These are phyloP conservation scores for Moesziomyces aphidis DNA, from an alignment of 1,284 basidiomycete genomes.

Conservation along the genomic window DNA sequence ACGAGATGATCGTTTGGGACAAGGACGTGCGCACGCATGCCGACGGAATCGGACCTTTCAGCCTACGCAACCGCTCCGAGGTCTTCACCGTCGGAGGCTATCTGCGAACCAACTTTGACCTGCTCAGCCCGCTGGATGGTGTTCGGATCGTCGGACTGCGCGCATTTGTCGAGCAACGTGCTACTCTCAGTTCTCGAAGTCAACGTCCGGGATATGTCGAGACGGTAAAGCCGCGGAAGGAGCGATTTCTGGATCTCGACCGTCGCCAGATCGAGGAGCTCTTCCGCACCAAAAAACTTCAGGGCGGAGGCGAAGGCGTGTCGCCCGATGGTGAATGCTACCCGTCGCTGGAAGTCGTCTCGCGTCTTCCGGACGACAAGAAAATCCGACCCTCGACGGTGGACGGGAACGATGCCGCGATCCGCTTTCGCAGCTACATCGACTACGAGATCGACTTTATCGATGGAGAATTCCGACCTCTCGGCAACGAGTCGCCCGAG, in stretches of 20 bases:
- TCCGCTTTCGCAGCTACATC: slow-evolving; percentile 29
- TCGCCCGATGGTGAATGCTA: slow-evolving; percentile 18
- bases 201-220: slow-evolving; percentile 18
- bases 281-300: slow-evolving; percentile 10
- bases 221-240: slow-evolving; percentile 13
- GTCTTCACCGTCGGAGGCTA: slow-evolving; percentile 41
- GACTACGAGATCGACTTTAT: slow-evolving; percentile 43
- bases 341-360: slow-evolving; percentile 22
- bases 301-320: slow-evolving; percentile 20
- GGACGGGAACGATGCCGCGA: slow-evolving; percentile 30
- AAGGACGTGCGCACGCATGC: slow-evolving; percentile 25
- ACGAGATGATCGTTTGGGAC: slow-evolving; percentile 39
- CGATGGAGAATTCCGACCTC: slow-evolving; percentile 15
- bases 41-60: slow-evolving; percentile 29
- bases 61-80: slow-evolving; percentile 18
- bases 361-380: slow-evolving; percentile 29
- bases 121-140: slow-evolving; percentile 24
- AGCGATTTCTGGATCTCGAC: slow-evolving; percentile 21
- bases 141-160: slow-evolving; percentile 18
- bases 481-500: background rate
- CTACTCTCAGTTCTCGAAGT: slow-evolving; percentile 18
- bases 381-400: slow-evolving; percentile 30
- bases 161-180: slow-evolving; percentile 13
- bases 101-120: slow-evolving; percentile 26
- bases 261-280: slow-evolving; percentile 17